These are phyloP conservation scores for Coccomyxa subellipsoidea DNA, from an alignment of 163 green algal genomes.

Conservation along the genomic window DNA sequence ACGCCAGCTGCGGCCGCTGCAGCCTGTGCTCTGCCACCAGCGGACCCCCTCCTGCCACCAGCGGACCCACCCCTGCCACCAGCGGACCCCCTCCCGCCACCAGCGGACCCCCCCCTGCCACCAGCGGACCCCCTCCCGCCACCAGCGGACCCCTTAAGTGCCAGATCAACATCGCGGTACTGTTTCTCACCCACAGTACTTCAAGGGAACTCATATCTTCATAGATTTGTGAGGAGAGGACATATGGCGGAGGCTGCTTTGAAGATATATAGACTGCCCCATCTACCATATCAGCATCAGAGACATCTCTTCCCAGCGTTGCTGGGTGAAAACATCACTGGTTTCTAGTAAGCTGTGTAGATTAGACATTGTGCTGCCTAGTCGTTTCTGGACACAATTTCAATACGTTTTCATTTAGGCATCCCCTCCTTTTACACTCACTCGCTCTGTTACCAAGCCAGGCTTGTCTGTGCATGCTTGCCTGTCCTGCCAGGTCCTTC, in stretches of 20 bases:
- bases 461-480: too few species aligned
- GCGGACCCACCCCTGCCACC: not conserved
- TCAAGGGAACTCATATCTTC: not conserved
- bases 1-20: slow-evolving; percentile 1
- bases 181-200: not conserved
- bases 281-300: too few species aligned
- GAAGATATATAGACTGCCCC: not conserved
- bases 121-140: too few species aligned
- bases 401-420: too few species aligned
- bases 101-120: too few species aligned
- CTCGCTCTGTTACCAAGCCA: not conserved
- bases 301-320: too few species aligned
- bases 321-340: too few species aligned
- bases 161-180: not conserved
- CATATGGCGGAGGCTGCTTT: not conserved
- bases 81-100: not conserved
- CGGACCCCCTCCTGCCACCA: not conserved
- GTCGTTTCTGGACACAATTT: too few species aligned
- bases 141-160: not conserved
- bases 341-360: too few species aligned
- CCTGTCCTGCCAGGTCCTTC: not conserved
- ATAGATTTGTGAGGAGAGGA: not conserved
- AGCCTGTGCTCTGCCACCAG: not conserved
- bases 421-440: too few species aligned
- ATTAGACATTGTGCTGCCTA: too few species aligned